These are phyloP conservation scores for Citrullus colocynthis DNA, from an alignment of 306 rosid species.

Conservation along the genomic window DNA sequence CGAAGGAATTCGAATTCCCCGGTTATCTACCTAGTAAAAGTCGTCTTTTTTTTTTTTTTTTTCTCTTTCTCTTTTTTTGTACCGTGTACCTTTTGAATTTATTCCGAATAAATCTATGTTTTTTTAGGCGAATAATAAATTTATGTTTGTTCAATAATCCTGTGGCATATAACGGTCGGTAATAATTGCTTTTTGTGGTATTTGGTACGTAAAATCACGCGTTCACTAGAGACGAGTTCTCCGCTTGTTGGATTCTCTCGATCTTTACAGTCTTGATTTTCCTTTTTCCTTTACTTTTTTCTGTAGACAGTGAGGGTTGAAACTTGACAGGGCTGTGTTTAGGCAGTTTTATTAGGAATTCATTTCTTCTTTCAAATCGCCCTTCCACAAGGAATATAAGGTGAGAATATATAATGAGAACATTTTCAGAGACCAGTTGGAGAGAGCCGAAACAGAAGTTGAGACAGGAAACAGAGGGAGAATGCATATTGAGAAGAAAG, in stretches of 20 bases:
- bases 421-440: neutral
- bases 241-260: neutral
- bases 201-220: neutral
- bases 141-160: neutral
- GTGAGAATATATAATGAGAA: neutral
- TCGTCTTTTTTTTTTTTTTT: neutral
- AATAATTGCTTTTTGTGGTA: neutral
- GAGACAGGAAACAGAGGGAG: neutral
- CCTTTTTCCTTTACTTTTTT: neutral
- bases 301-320: neutral
- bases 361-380: neutral
- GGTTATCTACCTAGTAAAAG: neutral
- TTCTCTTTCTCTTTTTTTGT: neutral
- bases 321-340: neutral
- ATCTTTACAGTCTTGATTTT: neutral
- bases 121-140: too few species aligned
- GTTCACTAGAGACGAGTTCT: neutral
- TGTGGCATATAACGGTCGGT: neutral
- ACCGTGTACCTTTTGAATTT: neutral
- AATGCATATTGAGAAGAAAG: neutral
- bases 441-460: neutral
- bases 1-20: neutral
- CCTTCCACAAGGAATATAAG: neutral
- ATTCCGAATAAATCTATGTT: neutral
- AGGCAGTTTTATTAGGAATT: neutral